phyloP scores from a whole-genome alignment of 108 stramenopile species.

The Thalassiosira profunda region DNA sequence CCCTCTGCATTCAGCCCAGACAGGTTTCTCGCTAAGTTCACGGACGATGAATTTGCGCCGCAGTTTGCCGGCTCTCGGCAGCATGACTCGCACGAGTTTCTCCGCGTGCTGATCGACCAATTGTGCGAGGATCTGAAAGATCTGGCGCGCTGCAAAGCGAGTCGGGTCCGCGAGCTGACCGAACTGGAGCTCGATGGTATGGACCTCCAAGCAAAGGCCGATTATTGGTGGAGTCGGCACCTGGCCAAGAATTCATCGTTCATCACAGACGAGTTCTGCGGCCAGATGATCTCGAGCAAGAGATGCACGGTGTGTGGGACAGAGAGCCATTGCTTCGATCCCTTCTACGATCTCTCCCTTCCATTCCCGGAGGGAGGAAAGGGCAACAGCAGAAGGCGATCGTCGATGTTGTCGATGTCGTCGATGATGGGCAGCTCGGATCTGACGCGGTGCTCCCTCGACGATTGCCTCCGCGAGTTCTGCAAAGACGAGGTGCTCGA shows the following conservation, averaged over 20 bases:
- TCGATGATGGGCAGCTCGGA: no score
- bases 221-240: slow-evolving; percentile 89
- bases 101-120: slow-evolving; percentile 95
- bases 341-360: slow-evolving; percentile 95
- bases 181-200: slow-evolving; percentile 88
- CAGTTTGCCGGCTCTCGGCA: slow-evolving; percentile 94
- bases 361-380: slow-evolving; percentile 60
- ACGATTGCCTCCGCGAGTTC: slow-evolving; percentile 82
- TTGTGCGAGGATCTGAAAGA: slow-evolving; percentile 97
- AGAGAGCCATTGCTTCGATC: slow-evolving; percentile 90
- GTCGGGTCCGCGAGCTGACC: slow-evolving; percentile 91
- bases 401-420: no score
- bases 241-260: slow-evolving; percentile 85
- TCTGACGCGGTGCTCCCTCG: slow-evolving; percentile 48
- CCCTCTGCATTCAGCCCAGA: slow-evolving; percentile 71
- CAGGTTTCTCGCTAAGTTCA: no score
- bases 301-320: slow-evolving; percentile 73
- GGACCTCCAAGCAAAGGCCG: slow-evolving; percentile 82
- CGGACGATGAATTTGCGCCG: slow-evolving; percentile 75
- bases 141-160: no score
- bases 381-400: no score
- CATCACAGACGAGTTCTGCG: slow-evolving; percentile 96
- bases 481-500: slow-evolving; percentile 68
- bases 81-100: slow-evolving; percentile 99
- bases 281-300: slow-evolving; percentile 92